These are phyloP conservation scores for Schwanniomyces pseudopolymorphus DNA, from an alignment of 805 yeast species.

Conservation along the genomic window DNA sequence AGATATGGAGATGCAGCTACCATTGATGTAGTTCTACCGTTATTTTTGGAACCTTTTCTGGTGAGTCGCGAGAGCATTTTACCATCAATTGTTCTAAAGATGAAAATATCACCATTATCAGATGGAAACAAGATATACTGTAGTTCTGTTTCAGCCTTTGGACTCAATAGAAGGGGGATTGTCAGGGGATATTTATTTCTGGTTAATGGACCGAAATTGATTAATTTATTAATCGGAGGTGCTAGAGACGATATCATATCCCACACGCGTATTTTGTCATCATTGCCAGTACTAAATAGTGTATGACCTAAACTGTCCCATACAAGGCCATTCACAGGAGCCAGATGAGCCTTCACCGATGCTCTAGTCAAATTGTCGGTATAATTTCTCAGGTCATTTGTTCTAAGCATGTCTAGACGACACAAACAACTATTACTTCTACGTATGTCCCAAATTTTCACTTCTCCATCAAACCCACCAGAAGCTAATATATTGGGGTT, in stretches of 20 bases:
- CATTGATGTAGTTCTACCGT: constrained; percentile 51
- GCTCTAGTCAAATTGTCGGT: constrained; percentile 27
- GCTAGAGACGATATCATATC: constrained; percentile 43
- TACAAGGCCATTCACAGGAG: constrained; percentile 72
- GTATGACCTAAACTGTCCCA: constrained; percentile 71
- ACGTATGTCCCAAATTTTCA: constrained; percentile 84
- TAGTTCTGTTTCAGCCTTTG: constrained; percentile 49
- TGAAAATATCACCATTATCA: constrained; percentile 68
- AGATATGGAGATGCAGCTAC: constrained; percentile 46
- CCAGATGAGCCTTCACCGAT: constrained; percentile 66
- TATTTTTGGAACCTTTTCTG: constrained; percentile 39
- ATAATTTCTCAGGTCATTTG: constrained; percentile 20
- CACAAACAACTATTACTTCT: constrained; percentile 62
- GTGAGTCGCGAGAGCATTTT: constrained; percentile 58
- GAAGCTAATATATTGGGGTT: constrained; percentile 62
- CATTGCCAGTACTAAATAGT: constrained; percentile 70
- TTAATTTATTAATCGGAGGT: constrained; percentile 56
- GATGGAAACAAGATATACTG: constrained; percentile 70
- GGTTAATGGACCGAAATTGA: constrained; percentile 77
- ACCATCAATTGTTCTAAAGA: constrained; percentile 61
- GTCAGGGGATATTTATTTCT: constrained; percentile 56
- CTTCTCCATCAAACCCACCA: constrained; percentile 81
- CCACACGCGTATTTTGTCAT: constrained; percentile 82
- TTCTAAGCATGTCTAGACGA: constrained; percentile 56
- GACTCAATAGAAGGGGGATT: constrained; percentile 54